phyloP scores from a whole-genome alignment of 805 yeast species.

The Candida andamanensis region DNA sequence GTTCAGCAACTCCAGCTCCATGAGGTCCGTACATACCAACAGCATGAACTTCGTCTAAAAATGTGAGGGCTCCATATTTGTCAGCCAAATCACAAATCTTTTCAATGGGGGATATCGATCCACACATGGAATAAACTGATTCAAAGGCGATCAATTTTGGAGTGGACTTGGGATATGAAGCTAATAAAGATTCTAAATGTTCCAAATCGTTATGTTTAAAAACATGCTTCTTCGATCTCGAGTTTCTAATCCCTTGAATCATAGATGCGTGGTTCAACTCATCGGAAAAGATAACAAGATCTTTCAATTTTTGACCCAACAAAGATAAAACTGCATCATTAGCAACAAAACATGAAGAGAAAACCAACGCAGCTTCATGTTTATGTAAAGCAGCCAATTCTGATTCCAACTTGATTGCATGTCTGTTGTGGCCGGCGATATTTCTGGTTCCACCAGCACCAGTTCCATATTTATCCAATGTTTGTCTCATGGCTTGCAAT shows the following conservation, averaged over 20 bases:
- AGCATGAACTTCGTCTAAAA: conserved; percentile 97
- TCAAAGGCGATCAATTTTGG: conserved; percentile 98
- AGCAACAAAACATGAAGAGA: conserved; percentile 93
- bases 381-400: conserved; percentile 87
- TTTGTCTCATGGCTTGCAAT: conserved; percentile 66
- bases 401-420: conserved; percentile 82
- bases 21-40: conserved; percentile 99
- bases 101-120: conserved; percentile 91
- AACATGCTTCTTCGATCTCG: conserved; percentile 81
- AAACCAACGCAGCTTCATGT: conserved; percentile 92
- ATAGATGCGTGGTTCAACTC: conserved; percentile 95
- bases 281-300: conserved; percentile 88
- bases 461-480: conserved; percentile 87
- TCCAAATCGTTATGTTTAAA: conserved; percentile 86
- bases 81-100: conserved; percentile 93
- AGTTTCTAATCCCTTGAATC: conserved; percentile 93
- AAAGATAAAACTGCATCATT: conserved; percentile 92
- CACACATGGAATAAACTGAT: conserved; percentile 97
- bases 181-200: conserved; percentile 76
- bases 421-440: conserved; percentile 94
- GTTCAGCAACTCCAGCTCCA: conserved; percentile 99
- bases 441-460: conserved; percentile 99
- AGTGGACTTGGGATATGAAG: conserved; percentile 73
- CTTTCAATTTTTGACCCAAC: conserved; percentile 85
- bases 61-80: conserved; percentile 94